phyloP scores from a whole-genome alignment of 1,284 basidiomycete species.

The Heimioporus retisporus region DNA sequence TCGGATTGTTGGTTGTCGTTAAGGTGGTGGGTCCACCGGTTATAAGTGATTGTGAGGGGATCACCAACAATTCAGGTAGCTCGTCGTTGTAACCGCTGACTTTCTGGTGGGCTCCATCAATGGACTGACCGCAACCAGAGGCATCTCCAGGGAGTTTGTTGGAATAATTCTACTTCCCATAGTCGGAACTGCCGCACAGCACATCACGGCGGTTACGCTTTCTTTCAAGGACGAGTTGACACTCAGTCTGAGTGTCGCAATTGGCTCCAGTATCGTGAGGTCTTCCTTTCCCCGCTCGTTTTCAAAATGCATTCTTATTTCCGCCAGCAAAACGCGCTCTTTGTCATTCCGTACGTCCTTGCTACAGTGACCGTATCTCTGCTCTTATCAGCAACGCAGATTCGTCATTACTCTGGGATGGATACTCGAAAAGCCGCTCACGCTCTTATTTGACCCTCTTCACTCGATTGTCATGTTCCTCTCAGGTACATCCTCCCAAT shows the following conservation, averaged over 20 bases:
- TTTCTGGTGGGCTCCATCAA: constrained; percentile 86
- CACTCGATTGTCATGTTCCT: constrained; percentile 75
- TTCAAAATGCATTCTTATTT: constrained; percentile 13
- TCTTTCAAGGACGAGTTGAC: constrained; percentile 84
- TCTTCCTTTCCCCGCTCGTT: constrained; percentile 12
- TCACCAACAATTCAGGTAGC: constrained; percentile 39
- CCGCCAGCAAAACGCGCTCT: constrained; percentile 88
- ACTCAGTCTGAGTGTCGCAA: constrained; percentile 85
- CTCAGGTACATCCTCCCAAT: constrained; percentile 42
- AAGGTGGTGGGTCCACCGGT: constrained; percentile 65
- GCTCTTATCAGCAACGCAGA: constrained; percentile 59
- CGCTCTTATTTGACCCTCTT: constrained; percentile 85
- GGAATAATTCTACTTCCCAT: constrained; percentile 90
- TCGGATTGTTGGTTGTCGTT: constrained; percentile 65
- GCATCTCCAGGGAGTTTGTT: constrained; percentile 81
- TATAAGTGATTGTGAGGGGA: constrained; percentile 4
- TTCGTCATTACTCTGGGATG: constrained; percentile 75
- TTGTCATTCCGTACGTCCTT: constrained; percentile 81
- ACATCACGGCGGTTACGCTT: constrained; percentile 85
- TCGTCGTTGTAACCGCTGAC: constrained; percentile 83
- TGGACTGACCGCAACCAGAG: constrained; percentile 62
- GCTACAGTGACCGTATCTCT: constrained; percentile 51
- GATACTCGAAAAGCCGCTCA: constrained; percentile 76
- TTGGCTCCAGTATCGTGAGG: constrained; percentile 88
- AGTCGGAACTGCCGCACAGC: constrained; percentile 83